A percentile compares a stretch with the other conserved stretches of the same genome.
Evolutionary conservation across 495 filamentous ascomycete species (phyloP).

Genomic region (Aspergillus olivimuriae): DNA sequence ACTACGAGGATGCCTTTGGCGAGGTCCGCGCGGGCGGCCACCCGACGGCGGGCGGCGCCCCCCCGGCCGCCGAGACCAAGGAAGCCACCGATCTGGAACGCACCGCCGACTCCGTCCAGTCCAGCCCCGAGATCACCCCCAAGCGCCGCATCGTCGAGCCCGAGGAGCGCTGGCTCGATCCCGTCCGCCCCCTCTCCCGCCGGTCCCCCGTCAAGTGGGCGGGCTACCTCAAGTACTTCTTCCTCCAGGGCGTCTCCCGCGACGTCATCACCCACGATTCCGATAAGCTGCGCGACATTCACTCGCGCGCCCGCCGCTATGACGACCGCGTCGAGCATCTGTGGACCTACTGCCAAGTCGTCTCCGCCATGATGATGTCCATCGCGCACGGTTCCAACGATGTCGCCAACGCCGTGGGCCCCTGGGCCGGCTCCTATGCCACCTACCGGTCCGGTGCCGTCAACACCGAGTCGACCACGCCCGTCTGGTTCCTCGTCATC

Average conservation of each 20-base stretch:
- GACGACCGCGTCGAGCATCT: constrained; percentile 67
- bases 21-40: constrained; percentile 19
- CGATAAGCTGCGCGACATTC: constrained; percentile 44
- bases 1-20: constrained; percentile 41
- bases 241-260: constrained; percentile 55
- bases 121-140: constrained; percentile 20
- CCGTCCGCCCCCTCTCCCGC: constrained; percentile 24
- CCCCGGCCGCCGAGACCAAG: constrained; percentile 48
- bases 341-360: constrained; percentile 63
- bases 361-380: constrained; percentile 62
- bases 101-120: constrained; percentile 33
- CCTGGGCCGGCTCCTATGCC: constrained; percentile 56
- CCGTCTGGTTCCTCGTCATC: constrained; percentile 62
- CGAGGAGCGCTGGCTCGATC: constrained; percentile 29
- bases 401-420: constrained; percentile 64
- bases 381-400: constrained; percentile 76
- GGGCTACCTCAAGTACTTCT: constrained; percentile 34
- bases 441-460: constrained; percentile 44
- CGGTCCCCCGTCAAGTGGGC: constrained; percentile 30
- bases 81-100: constrained; percentile 57
- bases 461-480: constrained; percentile 44
- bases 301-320: constrained; percentile 56
- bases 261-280: constrained; percentile 49
- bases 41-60: constrained; percentile 2
- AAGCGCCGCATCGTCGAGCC: constrained; percentile 21